Percentiles rank a stretch among this genome's conserved stretches.
phyloP scores from a whole-genome alignment of 1,139 yeast species.

The Trichomonascaceae sp. region DNA sequence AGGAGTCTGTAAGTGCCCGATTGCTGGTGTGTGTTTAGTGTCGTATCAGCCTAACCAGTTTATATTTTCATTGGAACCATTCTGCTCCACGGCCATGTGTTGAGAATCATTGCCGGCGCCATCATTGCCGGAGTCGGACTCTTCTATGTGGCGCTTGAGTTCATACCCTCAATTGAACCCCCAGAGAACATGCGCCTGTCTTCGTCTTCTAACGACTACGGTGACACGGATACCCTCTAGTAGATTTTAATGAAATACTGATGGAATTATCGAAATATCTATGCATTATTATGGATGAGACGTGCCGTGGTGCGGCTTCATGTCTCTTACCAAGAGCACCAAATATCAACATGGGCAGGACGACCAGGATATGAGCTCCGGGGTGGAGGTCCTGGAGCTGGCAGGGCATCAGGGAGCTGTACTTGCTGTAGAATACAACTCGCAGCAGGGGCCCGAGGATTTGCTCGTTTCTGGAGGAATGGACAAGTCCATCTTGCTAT shows the following conservation, averaged over 20 bases:
- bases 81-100: slow-evolving; percentile 44
- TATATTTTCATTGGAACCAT: slow-evolving; percentile 56
- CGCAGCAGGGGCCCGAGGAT: slow-evolving; percentile 10
- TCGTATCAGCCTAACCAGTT: slow-evolving; percentile 24
- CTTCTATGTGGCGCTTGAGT: slow-evolving; percentile 48
- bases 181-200: slow-evolving; percentile 51
- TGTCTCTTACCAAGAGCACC: too few relatives aligned
- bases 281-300: background rate
- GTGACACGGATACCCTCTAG: slow-evolving; percentile 21
- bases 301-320: too few relatives aligned
- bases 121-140: slow-evolving; percentile 47
- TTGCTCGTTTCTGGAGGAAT: background rate
- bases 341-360: too few relatives aligned
- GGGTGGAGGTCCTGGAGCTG: too few relatives aligned
- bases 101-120: slow-evolving; percentile 43
- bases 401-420: slow-evolving; percentile 20
- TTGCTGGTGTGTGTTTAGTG: background rate
- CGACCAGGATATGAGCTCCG: too few relatives aligned
- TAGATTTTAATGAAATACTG: background rate
- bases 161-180: slow-evolving; percentile 54
- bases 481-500: slow-evolving; percentile 26
- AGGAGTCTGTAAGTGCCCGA: slow-evolving; percentile 44
- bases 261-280: background rate
- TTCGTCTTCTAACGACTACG: slow-evolving; percentile 14
- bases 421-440: slow-evolving; percentile 21